Percentiles rank a stretch among this genome's conserved stretches.
Evolutionary conservation across 495 filamentous ascomycete genomes (phyloP).

Genomic region (Schizothecium vesticola): DNA sequence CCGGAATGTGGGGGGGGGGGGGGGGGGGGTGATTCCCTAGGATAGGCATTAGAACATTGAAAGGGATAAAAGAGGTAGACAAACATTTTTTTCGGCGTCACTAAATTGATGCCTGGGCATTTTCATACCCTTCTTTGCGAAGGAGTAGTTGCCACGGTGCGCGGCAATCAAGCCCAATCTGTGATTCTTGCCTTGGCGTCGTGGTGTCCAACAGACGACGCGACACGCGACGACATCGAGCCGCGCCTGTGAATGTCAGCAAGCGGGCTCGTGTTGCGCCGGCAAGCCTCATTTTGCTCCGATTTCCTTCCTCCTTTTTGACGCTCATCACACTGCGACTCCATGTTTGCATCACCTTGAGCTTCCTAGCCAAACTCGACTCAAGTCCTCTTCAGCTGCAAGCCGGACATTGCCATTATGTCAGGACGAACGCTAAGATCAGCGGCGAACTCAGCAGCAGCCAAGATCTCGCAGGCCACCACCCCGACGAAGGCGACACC

Average conservation of each 20-base stretch:
- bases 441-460: background rate
- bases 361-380: background rate
- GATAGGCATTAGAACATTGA: no score
- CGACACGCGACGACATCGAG: no score
- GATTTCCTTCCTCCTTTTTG: background rate
- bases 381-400: background rate
- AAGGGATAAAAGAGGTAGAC: no score
- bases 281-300: no score
- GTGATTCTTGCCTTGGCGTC: background rate
- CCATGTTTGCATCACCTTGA: background rate
- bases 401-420: background rate
- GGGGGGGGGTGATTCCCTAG: no score
- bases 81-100: no score
- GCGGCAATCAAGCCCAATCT: background rate
- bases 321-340: background rate
- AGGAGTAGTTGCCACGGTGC: no score
- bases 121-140: no score
- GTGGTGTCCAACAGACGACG: background rate
- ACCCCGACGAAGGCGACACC: background rate
- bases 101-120: no score
- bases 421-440: background rate
- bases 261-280: background rate
- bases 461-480: background rate
- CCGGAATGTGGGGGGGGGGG: slow-evolving; percentile 16
- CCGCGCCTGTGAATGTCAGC: background rate